These are phyloP conservation scores for Ustulina deusta DNA, from an alignment of 2,329 filamentous ascomycete genomes.

Conservation along the genomic window DNA sequence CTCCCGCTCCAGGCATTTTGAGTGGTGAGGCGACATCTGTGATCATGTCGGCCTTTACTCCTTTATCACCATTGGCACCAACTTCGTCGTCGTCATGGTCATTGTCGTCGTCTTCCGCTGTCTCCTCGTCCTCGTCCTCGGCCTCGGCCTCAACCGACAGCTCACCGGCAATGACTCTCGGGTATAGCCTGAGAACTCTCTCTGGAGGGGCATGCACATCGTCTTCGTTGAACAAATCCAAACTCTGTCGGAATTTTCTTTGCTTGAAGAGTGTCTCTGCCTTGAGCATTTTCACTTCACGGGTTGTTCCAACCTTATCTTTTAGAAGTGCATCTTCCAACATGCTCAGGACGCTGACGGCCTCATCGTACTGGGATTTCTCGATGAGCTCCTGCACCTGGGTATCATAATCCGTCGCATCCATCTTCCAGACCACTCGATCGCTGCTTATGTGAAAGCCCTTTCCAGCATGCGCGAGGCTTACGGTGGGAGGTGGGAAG, in stretches of 20 bases:
- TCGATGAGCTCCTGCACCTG: slow-evolving; percentile 87
- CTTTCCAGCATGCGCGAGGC: slow-evolving; percentile 94
- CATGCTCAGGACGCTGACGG: slow-evolving; percentile 88
- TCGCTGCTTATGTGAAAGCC: slow-evolving; percentile 95
- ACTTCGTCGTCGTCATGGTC: slow-evolving; percentile 53
- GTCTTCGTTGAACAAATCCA: slow-evolving; percentile 87
- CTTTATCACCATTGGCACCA: slow-evolving; percentile 51
- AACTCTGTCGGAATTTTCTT: slow-evolving; percentile 83
- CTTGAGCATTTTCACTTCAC: slow-evolving; percentile 91
- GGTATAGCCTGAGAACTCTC: slow-evolving; percentile 86
- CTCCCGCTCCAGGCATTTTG: slow-evolving; percentile 53
- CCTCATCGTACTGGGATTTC: slow-evolving; percentile 84
- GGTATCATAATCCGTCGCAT: slow-evolving; percentile 87
- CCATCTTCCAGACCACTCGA: slow-evolving; percentile 95
- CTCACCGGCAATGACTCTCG: slow-evolving; percentile 84
- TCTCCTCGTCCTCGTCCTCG: slow-evolving; percentile 63
- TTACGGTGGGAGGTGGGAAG: slow-evolving; percentile 91
- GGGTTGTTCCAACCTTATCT: slow-evolving; percentile 82
- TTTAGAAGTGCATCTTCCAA: slow-evolving; percentile 90
- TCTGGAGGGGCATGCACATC: slow-evolving; percentile 91
- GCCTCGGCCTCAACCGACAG: slow-evolving; percentile 71
- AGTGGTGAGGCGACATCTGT: slow-evolving; percentile 52
- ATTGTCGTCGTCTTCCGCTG: slow-evolving; percentile 60
- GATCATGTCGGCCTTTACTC: slow-evolving; percentile 43
- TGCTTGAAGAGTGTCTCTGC: slow-evolving; percentile 85